Percentiles rank a stretch among this genome's conserved stretches.
phyloP scores from a whole-genome alignment of 2,329 filamentous ascomycete species.

The Endocalyx cinctus region DNA sequence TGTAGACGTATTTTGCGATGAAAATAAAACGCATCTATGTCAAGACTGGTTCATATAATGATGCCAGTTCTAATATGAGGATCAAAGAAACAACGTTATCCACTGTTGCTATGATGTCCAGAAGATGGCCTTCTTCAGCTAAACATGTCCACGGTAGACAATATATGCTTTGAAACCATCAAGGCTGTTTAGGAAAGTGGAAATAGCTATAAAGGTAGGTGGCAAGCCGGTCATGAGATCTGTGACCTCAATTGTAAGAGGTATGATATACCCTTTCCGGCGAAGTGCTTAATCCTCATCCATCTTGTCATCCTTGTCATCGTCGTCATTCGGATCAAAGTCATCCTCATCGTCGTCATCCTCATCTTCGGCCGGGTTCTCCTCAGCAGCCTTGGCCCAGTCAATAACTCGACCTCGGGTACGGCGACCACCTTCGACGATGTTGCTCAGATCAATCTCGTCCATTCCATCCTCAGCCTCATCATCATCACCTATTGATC shows the following conservation, averaged over 20 bases:
- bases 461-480: slow-evolving; percentile 80
- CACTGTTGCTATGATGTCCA: slow-evolving; percentile 4
- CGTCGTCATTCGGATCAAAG: slow-evolving; percentile 54
- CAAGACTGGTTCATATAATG: slow-evolving; percentile 1
- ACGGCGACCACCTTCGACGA: slow-evolving; percentile 71
- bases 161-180: too few species aligned
- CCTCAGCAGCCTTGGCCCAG: slow-evolving; percentile 83
- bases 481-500: slow-evolving; percentile 45
- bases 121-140: slow-evolving; percentile 2
- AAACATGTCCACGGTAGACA: too few species aligned
- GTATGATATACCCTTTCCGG: too few species aligned
- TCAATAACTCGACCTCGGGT: slow-evolving; percentile 91
- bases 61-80: slow-evolving; percentile 3
- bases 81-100: slow-evolving; percentile 5
- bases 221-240: too few species aligned
- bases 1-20: not conserved
- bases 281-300: slow-evolving; percentile 50
- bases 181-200: too few species aligned
- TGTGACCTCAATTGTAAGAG: too few species aligned
- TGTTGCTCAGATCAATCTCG: slow-evolving; percentile 87
- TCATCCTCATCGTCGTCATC: slow-evolving; percentile 75
- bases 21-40: slow-evolving; percentile 1
- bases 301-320: slow-evolving; percentile 69
- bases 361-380: slow-evolving; percentile 69
- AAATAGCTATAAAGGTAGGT: too few species aligned